Evolutionary conservation across 139 green algal species (phyloP), one percentile per base, ranked within the genome.

Genomic region (Micromonas pusilla): DNA sequence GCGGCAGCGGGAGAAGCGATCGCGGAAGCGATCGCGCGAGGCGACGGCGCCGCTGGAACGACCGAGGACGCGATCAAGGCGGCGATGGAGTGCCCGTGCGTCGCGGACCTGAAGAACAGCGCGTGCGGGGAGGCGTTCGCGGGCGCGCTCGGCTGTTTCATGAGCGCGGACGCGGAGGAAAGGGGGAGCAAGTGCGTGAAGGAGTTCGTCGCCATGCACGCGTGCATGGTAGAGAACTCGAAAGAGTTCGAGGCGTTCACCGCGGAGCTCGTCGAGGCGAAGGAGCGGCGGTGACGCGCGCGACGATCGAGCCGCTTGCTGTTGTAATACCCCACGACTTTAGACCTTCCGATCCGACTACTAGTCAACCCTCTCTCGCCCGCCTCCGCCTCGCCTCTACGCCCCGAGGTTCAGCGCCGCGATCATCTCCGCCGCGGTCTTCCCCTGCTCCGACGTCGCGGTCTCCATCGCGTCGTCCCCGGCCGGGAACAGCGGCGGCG

Each of bases 21-120:
- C 45, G 45, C 45, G 9, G 45, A 57, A 16, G 45, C 45, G 9
- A 23, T 57, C 9, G 16, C 9, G 16, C 9, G 16, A 57, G 45
- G 45, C 9, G 45, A 57, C 9, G 45, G 16, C 9, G 45, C 45
- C 16, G 45, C 9, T 9, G 45, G 45, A 57, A 57, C 9, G 9
- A 57, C 9, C 9, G 45, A 57, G 16, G 45, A 57, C 16, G 45
- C 45, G 45, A 16, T 57, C 9, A 57, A 57, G 16, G 45, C 45
- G 45, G 68, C 68, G 21, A 34, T 75, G 25, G 68, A 38, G 6
- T 75, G 68, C 31, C 68, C 68, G 0, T 75, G 68, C 68, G 68
- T 75, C 21, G 25, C 23, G 19, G 37, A 31, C 1, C 38, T 75
- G 31, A 38, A 39, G 2, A 3, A 63, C 13, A 38, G 19, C 19